Evolutionary conservation across 75 land plant genomes (phyloP), one percentile per base, ranked within the genome.

Genomic region (Larix kaempferi): DNA sequence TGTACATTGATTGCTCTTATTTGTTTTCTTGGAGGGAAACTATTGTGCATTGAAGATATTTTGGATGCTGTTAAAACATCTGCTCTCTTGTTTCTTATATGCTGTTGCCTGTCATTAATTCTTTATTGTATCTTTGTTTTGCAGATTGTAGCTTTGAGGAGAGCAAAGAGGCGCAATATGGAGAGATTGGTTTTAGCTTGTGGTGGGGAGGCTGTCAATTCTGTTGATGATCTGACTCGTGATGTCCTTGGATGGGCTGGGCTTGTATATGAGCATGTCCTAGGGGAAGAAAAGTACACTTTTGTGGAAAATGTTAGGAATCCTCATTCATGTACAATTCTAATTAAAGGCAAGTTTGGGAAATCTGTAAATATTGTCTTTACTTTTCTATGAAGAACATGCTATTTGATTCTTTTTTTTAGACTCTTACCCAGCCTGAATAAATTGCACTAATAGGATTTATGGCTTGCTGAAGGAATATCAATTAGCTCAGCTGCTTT

Each of bases 111-210:
- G 21, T 74, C 12, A 75, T 21, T 26, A 3, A 52, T 77, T 78
- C 81, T 25, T 44, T 78, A 37, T 41, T 17, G 8, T 78, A 27
- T 66, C 27, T 81, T 12, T 49, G 14, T 80, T 49, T 78, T 12
- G 26, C 74, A 95, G 98, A 98, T 98, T 57, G 81, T 98, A 79
- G 99, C 92, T 64, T 81, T 98, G 27, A 82, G 99, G 66, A 92
- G 99, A 84, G 99, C 98, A 21, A 98, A 95, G 82, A 88, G 95
- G 76, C 84, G 98, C 82, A 98, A 98, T 81, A 98, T 98, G 99
- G 99, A 98, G 81, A 77, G 99, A 11, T 75, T 98, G 80, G 93
- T 98, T n/a, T 82, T 95, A 72, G 91, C 98, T 59, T 98, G 99
- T 89, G 99, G 99, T 55, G 99, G 99, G 10, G 98, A 98, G 62